phyloP scores from a whole-genome alignment of 768 basidiomycete species.

The Naematelia encephala region DNA sequence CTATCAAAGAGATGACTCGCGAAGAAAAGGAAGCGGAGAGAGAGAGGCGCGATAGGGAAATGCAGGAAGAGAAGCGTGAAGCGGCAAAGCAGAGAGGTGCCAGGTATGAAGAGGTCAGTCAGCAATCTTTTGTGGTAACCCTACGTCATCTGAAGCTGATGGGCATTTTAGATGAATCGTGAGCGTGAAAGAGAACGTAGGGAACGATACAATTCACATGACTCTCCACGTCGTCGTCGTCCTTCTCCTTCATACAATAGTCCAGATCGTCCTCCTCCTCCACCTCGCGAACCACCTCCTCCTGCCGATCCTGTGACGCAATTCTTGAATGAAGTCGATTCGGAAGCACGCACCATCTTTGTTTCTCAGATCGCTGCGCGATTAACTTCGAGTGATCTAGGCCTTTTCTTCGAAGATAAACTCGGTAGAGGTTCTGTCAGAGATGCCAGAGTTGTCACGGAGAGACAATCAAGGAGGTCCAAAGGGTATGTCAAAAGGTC shows the following conservation, averaged over 20 bases:
- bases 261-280: constrained; percentile 12
- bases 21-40: constrained; percentile 43
- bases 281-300: constrained; percentile 18
- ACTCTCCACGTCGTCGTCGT: constrained; percentile 32
- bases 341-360: constrained; percentile 96
- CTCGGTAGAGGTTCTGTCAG: constrained; percentile 89
- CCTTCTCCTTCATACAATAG: constrained; percentile 27
- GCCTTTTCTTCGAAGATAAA: constrained; percentile 98
- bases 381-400: constrained; percentile 93
- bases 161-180: constrained; percentile 25
- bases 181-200: constrained; percentile 27
- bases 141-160: neutral
- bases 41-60: constrained; percentile 40
- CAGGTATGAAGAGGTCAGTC: constrained; percentile 17
- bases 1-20: constrained; percentile 33
- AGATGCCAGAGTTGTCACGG: constrained; percentile 94
- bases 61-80: constrained; percentile 39
- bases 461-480: constrained; percentile 88
- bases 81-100: constrained; percentile 21
- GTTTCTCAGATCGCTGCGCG: constrained; percentile 97
- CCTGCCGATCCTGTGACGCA: constrained; percentile 13
- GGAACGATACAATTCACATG: constrained; percentile 2
- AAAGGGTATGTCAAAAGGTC: constrained; percentile 69
- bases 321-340: constrained; percentile 83
- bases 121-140: neutral